Evolutionary conservation across 805 yeast genomes (phyloP), one percentile per base, ranked within the genome.

Genomic region (Candida chauliodis): DNA sequence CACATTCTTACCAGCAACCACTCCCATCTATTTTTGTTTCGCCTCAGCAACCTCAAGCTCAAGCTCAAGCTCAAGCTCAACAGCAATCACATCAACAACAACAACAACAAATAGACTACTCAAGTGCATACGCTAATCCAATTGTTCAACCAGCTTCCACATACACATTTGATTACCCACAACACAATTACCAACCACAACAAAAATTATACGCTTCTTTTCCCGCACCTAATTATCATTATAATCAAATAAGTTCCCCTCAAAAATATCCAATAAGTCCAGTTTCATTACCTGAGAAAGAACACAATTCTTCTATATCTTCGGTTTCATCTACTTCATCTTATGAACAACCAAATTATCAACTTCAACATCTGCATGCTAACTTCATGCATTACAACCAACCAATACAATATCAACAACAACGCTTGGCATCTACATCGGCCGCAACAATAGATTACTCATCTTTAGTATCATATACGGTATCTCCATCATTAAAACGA

Each of bases 401-500:
- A 17, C 30, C 10, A 6, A 6, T 20, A 20, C 37, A 34, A 26
- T 26, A 22, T 29, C 25, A 5, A n/a, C 34, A 36, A 14, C 28
- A 16, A 24, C 18, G 20, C 3, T 22, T 31, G 11, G 14, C 37
- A 3, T 31, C 36, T 11, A 26, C 35, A 14, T 37, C 41, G 8
- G 27, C 41, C 8, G 4, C 32, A 14, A 30, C 29, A 16, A 62
- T 64, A 26, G 66, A 64, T 41, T 62, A 62, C 43, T 49, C 58
- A 20, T 56, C 65, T 13, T 47, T 64, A n/a, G 64, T 64, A 6
- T 52, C 56, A 28, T 60, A 55, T 40, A 63, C 69, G 3, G 53
- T 53, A 30, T 56, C 59, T 9, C 66, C 67, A 3, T 48, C 56
- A 32, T 45, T 57, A 29, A 62, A 46, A 50, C 48, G 53, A 33